Conservation (phyloP, 2,329 filamentous ascomycete genomes). For the Penicillium oxalicum region DNA sequence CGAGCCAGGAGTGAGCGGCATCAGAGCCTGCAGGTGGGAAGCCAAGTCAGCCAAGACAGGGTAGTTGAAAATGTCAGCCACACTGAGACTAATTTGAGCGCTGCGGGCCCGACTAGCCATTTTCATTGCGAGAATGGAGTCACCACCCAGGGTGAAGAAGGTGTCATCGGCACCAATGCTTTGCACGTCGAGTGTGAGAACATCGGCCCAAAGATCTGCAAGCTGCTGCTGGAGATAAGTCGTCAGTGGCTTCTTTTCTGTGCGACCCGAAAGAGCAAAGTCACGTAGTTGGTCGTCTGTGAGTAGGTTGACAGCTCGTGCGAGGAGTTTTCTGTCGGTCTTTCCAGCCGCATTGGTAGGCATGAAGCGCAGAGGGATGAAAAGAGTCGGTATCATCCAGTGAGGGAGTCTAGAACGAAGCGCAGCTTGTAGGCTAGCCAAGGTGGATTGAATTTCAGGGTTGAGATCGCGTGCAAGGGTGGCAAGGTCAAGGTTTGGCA, state of each 20-base stretch:
- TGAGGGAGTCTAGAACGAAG: constrained; percentile 18
- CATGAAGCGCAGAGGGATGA: constrained; percentile 37
- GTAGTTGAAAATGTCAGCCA: constrained; percentile 23
- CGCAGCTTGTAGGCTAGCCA: constrained; percentile 15
- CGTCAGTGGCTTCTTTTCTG: constrained; percentile 24
- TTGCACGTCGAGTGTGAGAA: constrained; percentile 22
- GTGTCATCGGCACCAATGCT: constrained; percentile 12
- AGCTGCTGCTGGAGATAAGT: constrained; percentile 3
- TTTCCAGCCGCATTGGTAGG: constrained; percentile 41
- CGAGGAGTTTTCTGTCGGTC: constrained; percentile 32
- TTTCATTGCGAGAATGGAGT: constrained; percentile 20
- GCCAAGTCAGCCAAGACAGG: constrained; percentile 9
- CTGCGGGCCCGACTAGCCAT: constrained; percentile 4
- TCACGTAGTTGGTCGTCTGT: background rate
- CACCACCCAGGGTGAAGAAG: constrained; percentile 21
- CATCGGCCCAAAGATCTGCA: constrained; percentile 11
- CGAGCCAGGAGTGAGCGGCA: background rate
- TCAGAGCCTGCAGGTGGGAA: constrained; percentile 1
- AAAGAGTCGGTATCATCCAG: constrained; percentile 34
- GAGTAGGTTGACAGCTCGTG: constrained; percentile 25
- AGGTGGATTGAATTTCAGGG: constrained; percentile 6
- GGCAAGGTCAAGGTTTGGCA: constrained; percentile 4
- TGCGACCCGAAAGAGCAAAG: constrained; percentile 17
- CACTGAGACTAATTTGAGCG: constrained; percentile 15
- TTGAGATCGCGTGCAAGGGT: constrained; percentile 17